phyloP scores from a whole-genome alignment of 257 asterid species.

The Salvia miltiorrhiza region DNA sequence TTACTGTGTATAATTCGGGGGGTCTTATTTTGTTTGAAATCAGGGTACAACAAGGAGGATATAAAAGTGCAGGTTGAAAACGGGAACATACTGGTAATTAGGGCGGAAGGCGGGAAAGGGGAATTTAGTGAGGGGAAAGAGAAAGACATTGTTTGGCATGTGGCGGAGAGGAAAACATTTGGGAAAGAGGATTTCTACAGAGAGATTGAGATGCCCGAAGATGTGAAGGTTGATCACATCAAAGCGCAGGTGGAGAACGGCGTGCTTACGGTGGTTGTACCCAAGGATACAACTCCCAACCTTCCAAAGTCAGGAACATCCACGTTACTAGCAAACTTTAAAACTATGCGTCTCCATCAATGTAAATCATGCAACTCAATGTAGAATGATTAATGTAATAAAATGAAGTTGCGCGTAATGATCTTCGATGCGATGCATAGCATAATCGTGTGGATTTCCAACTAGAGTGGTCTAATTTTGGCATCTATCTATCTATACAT shows the following conservation, averaged over 20 bases:
- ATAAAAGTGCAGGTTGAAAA: conserved; percentile 71
- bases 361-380: background rate
- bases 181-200: conserved; percentile 47
- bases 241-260: conserved; percentile 77
- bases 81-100: conserved; percentile 57
- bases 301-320: conserved; percentile 58
- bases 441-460: too few species aligned
- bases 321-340: conserved; percentile 60
- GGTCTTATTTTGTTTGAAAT: too few species aligned
- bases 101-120: conserved; percentile 50
- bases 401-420: too few species aligned
- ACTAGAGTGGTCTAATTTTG: too few species aligned
- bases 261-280: conserved; percentile 71
- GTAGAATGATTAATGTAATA: background rate
- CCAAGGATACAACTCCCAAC: conserved; percentile 62
- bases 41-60: conserved; percentile 70
- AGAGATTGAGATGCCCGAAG: conserved; percentile 66
- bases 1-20: too few species aligned
- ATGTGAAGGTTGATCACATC: conserved; percentile 74
- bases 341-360: background rate
- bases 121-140: conserved; percentile 31
- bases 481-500: too few species aligned
- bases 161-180: conserved; percentile 63
- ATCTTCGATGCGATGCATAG: too few species aligned
- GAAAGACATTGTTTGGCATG: conserved; percentile 67